Conservation (phyloP, 768 basidiomycete species). For the Naganishia vishniacii region DNA sequence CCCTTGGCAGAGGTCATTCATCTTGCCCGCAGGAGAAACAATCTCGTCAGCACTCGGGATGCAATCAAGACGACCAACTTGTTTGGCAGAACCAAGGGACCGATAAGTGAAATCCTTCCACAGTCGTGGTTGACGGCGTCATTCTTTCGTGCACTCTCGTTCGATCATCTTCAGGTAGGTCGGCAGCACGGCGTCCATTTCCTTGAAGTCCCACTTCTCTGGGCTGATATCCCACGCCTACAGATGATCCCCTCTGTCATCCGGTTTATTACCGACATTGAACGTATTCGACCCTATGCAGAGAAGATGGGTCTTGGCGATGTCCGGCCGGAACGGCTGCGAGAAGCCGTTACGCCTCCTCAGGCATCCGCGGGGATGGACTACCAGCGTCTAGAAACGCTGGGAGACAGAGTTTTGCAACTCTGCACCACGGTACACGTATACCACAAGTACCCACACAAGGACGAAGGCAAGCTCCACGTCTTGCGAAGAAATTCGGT, state of each 20-base stretch:
- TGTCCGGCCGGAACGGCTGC: slow-evolving; percentile 57
- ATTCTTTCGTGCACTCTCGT: neutral
- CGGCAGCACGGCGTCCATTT: neutral
- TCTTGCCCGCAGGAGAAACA: slow-evolving; percentile 17
- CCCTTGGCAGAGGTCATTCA: slow-evolving; percentile 20
- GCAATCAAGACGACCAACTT: slow-evolving; percentile 15
- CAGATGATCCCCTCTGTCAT: slow-evolving; percentile 62
- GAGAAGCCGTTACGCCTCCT: slow-evolving; percentile 73
- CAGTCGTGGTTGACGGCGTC: slow-evolving; percentile 9
- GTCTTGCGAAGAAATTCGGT: slow-evolving; percentile 61
- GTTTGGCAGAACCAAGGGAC: slow-evolving; percentile 21
- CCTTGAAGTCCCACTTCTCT: neutral
- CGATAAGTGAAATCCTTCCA: slow-evolving; percentile 11
- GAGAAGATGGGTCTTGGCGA: slow-evolving; percentile 60
- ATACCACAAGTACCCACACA: slow-evolving; percentile 67
- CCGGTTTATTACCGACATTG: slow-evolving; percentile 62
- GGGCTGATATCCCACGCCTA: slow-evolving; percentile 50
- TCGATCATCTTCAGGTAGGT: slow-evolving; percentile 14
- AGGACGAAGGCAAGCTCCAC: slow-evolving; percentile 78
- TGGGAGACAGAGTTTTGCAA: slow-evolving; percentile 79
- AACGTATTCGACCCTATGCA: slow-evolving; percentile 57
- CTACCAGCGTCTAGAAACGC: slow-evolving; percentile 79
- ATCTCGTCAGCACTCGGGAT: slow-evolving; percentile 17
- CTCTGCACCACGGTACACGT: slow-evolving; percentile 69
- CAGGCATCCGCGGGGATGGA: slow-evolving; percentile 60